Percentiles rank a stretch among this genome's conserved stretches.
Evolutionary conservation across 805 yeast species (phyloP).

Genomic region (Sungouiozyma intestinalis): DNA sequence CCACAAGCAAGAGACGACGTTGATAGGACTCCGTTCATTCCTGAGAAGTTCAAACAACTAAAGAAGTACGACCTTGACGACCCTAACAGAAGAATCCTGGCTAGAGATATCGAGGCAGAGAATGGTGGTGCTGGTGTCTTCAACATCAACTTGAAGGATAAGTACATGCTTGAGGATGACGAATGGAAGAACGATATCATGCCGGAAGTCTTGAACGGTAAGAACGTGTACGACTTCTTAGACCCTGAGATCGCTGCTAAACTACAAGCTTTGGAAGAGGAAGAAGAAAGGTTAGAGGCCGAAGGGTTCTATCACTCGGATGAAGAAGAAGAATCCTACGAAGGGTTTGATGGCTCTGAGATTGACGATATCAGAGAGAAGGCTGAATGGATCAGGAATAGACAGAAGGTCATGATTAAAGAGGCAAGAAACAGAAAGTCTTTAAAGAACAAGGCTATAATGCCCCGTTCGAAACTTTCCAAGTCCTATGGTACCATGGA

Average conservation of each 20-base stretch:
- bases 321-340: conserved; percentile 59
- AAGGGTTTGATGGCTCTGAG: conserved; percentile 57
- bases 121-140: conserved; percentile 99
- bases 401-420: conserved; percentile 86
- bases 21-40: conserved; percentile 70
- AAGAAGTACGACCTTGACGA: conserved; percentile 68
- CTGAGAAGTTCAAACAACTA: conserved; percentile 54
- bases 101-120: conserved; percentile 83
- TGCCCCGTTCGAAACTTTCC: conserved; percentile 83
- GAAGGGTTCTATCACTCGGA: conserved; percentile 96
- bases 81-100: conserved; percentile 71
- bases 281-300: conserved; percentile 84
- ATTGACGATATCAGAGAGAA: conserved; percentile 63
- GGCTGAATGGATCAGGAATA: conserved; percentile 92
- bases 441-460: conserved; percentile 71
- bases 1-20: conserved; percentile 85
- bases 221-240: conserved; percentile 92
- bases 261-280: conserved; percentile 90
- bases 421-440: conserved; percentile 83
- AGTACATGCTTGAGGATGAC: conserved; percentile 85
- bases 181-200: conserved; percentile 96
- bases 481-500: conserved; percentile 74
- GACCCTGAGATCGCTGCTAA: conserved; percentile 93
- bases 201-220: conserved; percentile 96
- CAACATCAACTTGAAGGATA: conserved; percentile 87